phyloP scores from a whole-genome alignment of 2,329 filamentous ascomycete species.

The Drechslerella dactyloides region DNA sequence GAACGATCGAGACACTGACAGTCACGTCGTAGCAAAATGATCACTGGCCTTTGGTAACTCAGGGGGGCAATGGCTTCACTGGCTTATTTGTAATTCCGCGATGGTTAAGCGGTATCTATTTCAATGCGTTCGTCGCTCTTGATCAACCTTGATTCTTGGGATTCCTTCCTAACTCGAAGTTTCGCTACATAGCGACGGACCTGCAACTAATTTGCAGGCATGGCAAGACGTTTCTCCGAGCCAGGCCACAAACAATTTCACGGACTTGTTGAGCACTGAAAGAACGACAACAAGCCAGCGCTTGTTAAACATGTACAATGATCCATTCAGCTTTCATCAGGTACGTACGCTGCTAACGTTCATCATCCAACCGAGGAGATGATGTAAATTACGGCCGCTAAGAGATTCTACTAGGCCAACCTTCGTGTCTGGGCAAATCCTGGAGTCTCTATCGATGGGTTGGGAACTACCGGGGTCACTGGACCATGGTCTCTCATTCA shows the following conservation, averaged over 20 bases:
- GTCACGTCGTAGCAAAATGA: conserved; percentile 58
- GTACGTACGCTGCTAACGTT: no score
- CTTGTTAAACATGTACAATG: conserved; percentile 65
- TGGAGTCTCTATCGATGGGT: conserved; percentile 53
- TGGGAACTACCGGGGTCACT: conserved; percentile 15
- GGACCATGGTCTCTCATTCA: conserved; percentile 55
- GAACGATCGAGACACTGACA: background rate
- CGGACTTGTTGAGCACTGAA: conserved; percentile 63
- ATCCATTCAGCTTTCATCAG: conserved; percentile 70
- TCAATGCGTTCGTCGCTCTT: conserved; percentile 61
- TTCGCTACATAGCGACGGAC: conserved; percentile 60
- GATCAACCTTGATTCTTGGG: background rate
- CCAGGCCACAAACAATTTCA: conserved; percentile 61
- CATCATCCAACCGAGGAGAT: no score
- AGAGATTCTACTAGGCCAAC: conserved; percentile 60
- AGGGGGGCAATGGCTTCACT: conserved; percentile 63
- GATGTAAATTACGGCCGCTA: background rate
- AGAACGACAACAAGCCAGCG: conserved; percentile 65
- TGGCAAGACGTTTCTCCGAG: conserved; percentile 68
- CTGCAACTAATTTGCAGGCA: conserved; percentile 66
- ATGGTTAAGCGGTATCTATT: conserved; percentile 69
- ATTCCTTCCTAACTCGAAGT: background rate
- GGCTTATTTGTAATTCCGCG: conserved; percentile 67
- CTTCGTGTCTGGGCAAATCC: conserved; percentile 31
- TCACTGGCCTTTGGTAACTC: conserved; percentile 66